phyloP scores from a whole-genome alignment of 2,329 filamentous ascomycete genomes.

The Apiospora rasikravindrae region DNA sequence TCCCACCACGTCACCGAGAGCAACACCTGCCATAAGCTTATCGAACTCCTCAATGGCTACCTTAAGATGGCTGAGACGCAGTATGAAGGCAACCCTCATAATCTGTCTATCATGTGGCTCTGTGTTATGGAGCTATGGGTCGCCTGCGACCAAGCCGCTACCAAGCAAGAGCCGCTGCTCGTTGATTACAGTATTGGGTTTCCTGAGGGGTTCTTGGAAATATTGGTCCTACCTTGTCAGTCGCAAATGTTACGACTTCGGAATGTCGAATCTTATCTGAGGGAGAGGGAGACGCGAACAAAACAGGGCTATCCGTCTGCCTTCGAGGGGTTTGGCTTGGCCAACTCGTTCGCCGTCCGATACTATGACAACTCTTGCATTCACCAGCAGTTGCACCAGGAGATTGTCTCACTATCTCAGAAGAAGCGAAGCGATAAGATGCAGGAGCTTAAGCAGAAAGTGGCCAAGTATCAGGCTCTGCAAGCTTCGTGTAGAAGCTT shows the following conservation, averaged over 20 bases:
- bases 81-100: background rate
- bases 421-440: conserved; percentile 5
- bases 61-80: background rate
- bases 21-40: conserved; percentile 2
- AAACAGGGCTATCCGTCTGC: conserved; percentile 4
- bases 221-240: conserved; percentile 3
- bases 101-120: conserved; percentile 8
- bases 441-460: background rate
- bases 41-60: background rate
- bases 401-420: background rate
- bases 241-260: conserved; percentile 14
- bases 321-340: conserved; percentile 16
- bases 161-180: background rate
- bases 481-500: background rate
- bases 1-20: background rate
- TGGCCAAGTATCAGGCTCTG: background rate
- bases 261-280: conserved; percentile 13
- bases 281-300: background rate
- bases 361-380: conserved; percentile 10
- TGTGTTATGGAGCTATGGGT: conserved; percentile 10
- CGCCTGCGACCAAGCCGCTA: background rate
- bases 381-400: conserved; percentile 13
- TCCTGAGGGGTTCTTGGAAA: conserved; percentile 9
- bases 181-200: conserved; percentile 14
- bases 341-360: conserved; percentile 19